Base-by-base conservation (phyloP, 352 stramenopile genomes). In the Halophytophthora polymorphica region DNA sequence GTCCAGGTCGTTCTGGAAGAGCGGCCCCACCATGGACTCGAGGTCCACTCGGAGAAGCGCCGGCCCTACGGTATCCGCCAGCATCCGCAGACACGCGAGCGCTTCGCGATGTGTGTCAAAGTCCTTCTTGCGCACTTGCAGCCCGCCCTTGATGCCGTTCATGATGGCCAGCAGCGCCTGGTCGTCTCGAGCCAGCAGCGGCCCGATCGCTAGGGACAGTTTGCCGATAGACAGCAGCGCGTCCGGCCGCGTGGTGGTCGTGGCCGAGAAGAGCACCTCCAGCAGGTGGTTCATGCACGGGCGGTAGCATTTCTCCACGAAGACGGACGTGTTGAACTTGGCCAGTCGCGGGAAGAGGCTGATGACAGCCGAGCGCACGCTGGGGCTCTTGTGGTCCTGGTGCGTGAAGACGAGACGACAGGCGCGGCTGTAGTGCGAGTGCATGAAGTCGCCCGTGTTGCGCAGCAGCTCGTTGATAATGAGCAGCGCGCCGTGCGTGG, bases 381-480 rank as follows among this genome's bases (percentile, higher is more conserved):
- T 73, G 29, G 83, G 57, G 44, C 65, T 88, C 64, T 90, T 90
- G 69, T 95, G 83, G 39, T 92, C 78, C 47, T 83, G 77, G 34
- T 87, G 65, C 21, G 71, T 69, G 53, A 92, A 90, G 21, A 95
- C 80, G 25, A 90, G 63, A 29, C 83, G 62, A 41, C 81, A 91
- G 15, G 86, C 74, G 53, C 79, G 73, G 12, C 54, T 58, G 56
- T 92, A 95, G 61, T 95, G 78, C 41, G 74, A 73, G 55, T 93
- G 82, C 85, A 95, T 95, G 52, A 93, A 95, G 56, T 95, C 85
- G 12, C 85, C 85, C 8, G 81, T 91, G 58, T 93, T 95, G 25
- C 85, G 77, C 47, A 95, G 70, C 41, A 95, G 50, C 47, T 95
- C 85, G 56, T 95, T 95, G 29, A 93, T 50, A 59, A 95, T 91